Conservation (phyloP, 129 eudicot genomes). For the Kitagawia praeruptora region DNA sequence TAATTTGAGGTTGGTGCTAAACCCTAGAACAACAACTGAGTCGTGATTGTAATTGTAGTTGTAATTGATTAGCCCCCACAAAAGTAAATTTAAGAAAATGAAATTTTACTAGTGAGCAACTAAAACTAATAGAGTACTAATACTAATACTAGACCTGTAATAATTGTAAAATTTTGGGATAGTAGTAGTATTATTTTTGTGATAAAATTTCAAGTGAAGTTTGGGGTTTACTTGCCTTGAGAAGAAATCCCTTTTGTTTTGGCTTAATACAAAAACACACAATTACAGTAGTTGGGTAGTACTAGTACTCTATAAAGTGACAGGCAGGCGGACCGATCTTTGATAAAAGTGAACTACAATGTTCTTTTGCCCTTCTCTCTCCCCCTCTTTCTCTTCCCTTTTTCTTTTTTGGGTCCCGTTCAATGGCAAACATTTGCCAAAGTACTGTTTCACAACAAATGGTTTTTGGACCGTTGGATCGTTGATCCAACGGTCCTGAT, state of each 20-base stretch:
- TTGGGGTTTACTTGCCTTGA: not conserved
- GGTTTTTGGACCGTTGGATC: no score
- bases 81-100: no score
- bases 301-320: not conserved
- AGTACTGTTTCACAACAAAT: no score
- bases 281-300: not conserved
- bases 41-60: no score
- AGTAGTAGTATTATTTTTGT: no score
- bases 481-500: no score
- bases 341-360: not conserved
- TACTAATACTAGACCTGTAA: not conserved
- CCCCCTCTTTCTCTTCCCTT: not conserved
- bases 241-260: not conserved
- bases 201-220: not conserved
- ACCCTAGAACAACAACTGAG: constrained; percentile 29
- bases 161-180: not conserved
- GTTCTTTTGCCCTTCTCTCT: not conserved
- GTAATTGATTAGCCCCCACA: not conserved
- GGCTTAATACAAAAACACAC: not conserved
- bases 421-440: no score
- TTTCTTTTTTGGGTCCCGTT: no score
- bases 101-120: no score
- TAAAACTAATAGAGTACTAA: no score
- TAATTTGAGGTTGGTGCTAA: constrained; percentile 19
- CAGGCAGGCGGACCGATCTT: not conserved